Percentiles rank a stretch among this genome's conserved stretches.
Evolutionary conservation across 345 rosid genomes (phyloP).

Genomic region (Linum trigynum): DNA sequence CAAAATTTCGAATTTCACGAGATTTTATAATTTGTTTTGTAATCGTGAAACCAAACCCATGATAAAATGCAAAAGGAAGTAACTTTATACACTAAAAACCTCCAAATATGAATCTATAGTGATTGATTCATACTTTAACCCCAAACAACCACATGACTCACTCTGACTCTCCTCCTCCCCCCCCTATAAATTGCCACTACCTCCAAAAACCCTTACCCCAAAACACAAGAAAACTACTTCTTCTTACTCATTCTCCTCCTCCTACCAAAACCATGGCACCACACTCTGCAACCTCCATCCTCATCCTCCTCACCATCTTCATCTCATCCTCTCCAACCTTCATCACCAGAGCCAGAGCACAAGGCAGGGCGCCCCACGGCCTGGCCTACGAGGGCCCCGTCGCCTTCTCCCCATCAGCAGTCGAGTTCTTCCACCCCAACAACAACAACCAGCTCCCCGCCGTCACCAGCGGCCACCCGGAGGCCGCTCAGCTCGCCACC

Average conservation of each 20-base stretch:
- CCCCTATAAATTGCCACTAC: too few species aligned
- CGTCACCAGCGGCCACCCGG: constrained; percentile 23
- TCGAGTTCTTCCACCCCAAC: constrained; percentile 73
- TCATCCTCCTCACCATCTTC: constrained; percentile 25
- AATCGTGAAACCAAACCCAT: too few species aligned
- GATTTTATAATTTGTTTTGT: too few species aligned
- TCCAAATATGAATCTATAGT: too few species aligned
- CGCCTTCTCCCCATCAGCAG: constrained; percentile 76
- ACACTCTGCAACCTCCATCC: constrained; percentile 12
- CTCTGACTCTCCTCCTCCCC: too few species aligned
- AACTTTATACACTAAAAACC: too few species aligned
- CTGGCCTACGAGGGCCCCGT: constrained; percentile 48
- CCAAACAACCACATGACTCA: too few species aligned
- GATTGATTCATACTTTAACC: too few species aligned
- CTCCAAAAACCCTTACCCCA: too few species aligned
- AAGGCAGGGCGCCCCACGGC: constrained; percentile 91
- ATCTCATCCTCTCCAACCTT: constrained; percentile 20
- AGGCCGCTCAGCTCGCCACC: constrained; percentile 45
- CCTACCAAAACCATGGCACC: background rate
- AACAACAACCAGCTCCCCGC: constrained; percentile 16
- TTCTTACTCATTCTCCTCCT: background rate
- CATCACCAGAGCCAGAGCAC: constrained; percentile 33
- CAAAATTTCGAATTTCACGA: too few species aligned
- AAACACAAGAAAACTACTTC: too few species aligned
- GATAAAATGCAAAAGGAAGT: too few species aligned